Base-by-base conservation (phyloP, 371 early-diverging fungal species). In the Catenaria anguillulae region DNA sequence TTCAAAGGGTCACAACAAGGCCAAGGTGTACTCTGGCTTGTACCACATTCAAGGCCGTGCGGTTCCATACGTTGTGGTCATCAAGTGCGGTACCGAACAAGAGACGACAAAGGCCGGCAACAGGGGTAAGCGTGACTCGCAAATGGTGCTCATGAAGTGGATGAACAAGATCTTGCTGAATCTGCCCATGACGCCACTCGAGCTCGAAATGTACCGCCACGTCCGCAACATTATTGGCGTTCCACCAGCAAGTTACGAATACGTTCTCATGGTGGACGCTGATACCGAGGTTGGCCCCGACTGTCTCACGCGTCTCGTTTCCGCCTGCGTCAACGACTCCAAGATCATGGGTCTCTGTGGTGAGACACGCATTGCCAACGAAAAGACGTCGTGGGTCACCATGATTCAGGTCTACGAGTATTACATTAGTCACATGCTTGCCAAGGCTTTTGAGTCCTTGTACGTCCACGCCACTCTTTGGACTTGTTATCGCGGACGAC, bases 391-490 rank as follows among this genome's bases (percentile, higher is more conserved):
- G 13, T 89, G 90, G 88, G 89, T 92, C 31, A 95, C 98, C 0
- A 95, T 94, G 91, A 92, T 97, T 73, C 98, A 99, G 70, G 97
- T 98, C n/a, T 95, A 91, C 73, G 93, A 93, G 66, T 95, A 91
- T 31, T 50, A 29, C 29, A 50, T 50, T 12, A 29, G 29, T 26
- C 52, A 50, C 6, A 26, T 29, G 3, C 31, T 50, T 35, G 77
- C 84, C 62, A 90, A 90, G 67, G 85, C 52, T 13, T 29, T 24
- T 15, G 29, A 0, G 24, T 24, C 29, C 0, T 1, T 71, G 89
- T 8, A 37, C 37, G 37, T 37, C 86, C 87, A 15, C 90, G 89
- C 71, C 86, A 90, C 66, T 69, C 87, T n/a, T n/a, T n/a, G n/a
- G n/a, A n/a, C n/a, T n/a, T n/a, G n/a, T n/a, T n/a, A n/a, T n/a